phyloP scores from a whole-genome alignment of 1,284 basidiomycete genomes.

The Cryptococcus sp. region DNA sequence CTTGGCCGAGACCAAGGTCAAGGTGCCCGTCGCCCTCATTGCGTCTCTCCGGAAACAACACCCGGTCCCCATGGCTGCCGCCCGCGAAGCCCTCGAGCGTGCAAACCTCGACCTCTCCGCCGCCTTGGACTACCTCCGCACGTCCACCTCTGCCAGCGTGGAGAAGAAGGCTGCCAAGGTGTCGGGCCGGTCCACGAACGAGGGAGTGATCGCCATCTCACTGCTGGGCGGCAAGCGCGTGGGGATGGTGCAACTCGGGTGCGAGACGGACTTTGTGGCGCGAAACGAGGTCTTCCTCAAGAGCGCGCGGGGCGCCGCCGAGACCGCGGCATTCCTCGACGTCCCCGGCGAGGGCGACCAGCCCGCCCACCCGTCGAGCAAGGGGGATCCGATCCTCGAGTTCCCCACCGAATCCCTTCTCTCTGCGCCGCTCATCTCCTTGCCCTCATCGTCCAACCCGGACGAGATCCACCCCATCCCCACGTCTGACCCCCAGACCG shows the following conservation, averaged over 20 bases:
- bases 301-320: constrained; percentile 75
- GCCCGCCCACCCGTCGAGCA: constrained; percentile 37
- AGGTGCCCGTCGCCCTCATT: constrained; percentile 66
- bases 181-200: constrained; percentile 64
- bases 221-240: constrained; percentile 68
- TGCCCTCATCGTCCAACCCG: constrained; percentile 41
- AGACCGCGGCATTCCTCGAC: constrained; percentile 80
- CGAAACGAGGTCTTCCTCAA: constrained; percentile 77
- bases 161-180: constrained; percentile 81
- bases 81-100: constrained; percentile 76
- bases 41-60: constrained; percentile 77
- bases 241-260: constrained; percentile 87
- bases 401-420: constrained; percentile 58
- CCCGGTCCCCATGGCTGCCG: constrained; percentile 76
- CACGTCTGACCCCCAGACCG: constrained; percentile 53
- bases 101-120: constrained; percentile 69
- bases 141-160: constrained; percentile 53
- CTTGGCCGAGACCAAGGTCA: constrained; percentile 16
- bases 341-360: constrained; percentile 38
- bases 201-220: constrained; percentile 75
- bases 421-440: constrained; percentile 65
- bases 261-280: constrained; percentile 96
- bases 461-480: constrained; percentile 19
- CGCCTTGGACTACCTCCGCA: constrained; percentile 80
- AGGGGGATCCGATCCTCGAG: constrained; percentile 35